phyloP scores from a whole-genome alignment of 2,329 filamentous ascomycete genomes.

The Venturia pyrina region DNA sequence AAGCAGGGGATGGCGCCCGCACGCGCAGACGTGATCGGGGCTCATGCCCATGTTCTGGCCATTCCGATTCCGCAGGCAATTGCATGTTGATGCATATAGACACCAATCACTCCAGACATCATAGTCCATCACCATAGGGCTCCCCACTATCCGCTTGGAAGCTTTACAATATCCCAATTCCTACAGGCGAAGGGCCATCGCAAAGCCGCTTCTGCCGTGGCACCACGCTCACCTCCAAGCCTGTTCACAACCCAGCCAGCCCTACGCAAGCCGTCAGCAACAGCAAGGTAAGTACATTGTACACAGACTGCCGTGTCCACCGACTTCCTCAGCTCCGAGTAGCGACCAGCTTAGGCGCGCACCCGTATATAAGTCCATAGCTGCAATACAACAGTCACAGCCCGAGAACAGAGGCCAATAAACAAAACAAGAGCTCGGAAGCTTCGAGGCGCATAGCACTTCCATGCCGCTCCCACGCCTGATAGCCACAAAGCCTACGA shows the following conservation, averaged over 20 bases:
- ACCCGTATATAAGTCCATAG: background rate
- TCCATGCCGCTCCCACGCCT: slow-evolving; percentile 3
- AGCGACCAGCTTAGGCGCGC: background rate
- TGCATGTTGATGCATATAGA: background rate
- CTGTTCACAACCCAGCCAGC: background rate
- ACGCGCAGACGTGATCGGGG: background rate
- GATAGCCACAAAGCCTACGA: background rate
- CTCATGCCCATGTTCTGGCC: background rate
- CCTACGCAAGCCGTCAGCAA: background rate
- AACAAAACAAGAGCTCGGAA: background rate
- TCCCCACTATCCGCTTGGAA: background rate
- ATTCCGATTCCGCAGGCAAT: background rate
- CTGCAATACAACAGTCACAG: background rate
- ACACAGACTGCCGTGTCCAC: background rate
- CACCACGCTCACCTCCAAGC: background rate
- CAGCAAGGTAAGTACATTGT: background rate
- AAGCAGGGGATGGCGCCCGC: background rate
- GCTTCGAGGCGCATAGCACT: slow-evolving; percentile 6
- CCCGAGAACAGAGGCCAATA: background rate
- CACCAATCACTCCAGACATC: background rate
- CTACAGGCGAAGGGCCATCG: background rate
- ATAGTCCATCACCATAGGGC: background rate
- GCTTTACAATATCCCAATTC: background rate
- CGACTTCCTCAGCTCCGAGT: background rate
- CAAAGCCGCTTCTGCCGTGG: background rate